Conservation (phyloP, 2,329 filamentous ascomycete species). For the Endocalyx cinctus region DNA sequence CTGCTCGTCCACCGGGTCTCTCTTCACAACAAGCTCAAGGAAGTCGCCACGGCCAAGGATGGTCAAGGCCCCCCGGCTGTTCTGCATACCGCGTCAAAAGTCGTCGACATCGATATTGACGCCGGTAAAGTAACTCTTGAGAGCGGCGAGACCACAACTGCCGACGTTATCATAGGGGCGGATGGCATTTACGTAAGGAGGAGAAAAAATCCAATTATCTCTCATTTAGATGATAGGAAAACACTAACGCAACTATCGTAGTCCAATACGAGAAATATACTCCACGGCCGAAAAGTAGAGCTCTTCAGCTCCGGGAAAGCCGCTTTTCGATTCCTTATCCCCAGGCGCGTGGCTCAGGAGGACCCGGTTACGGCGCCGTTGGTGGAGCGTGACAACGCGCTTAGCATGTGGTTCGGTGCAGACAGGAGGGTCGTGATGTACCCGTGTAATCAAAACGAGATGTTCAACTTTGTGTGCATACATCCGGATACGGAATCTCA, state of each 20-base stretch:
- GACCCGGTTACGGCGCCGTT: constrained; percentile 31
- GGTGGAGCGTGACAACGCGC: constrained; percentile 20
- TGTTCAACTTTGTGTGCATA: constrained; percentile 47
- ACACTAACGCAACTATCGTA: constrained; percentile 1
- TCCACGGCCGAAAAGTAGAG: constrained; percentile 31
- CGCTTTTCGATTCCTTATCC: constrained; percentile 53
- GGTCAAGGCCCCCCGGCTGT: constrained; percentile 27
- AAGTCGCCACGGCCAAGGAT: constrained; percentile 33
- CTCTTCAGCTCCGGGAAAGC: constrained; percentile 47
- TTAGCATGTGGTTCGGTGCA: constrained; percentile 35
- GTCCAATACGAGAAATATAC: constrained; percentile 33
- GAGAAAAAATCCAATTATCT: too few species aligned
- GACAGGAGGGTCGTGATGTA: constrained; percentile 44
- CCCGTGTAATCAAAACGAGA: constrained; percentile 38
- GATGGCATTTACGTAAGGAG: constrained; percentile 18
- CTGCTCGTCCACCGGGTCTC: constrained; percentile 48
- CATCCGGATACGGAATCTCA: constrained; percentile 42
- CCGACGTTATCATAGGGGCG: constrained; percentile 16
- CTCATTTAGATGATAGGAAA: neutral
- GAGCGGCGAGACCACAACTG: constrained; percentile 7
- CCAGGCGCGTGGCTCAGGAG: constrained; percentile 25
- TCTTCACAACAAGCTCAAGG: constrained; percentile 49
- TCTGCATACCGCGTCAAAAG: constrained; percentile 26
- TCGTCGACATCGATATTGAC: constrained; percentile 10
- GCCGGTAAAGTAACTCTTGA: constrained; percentile 9